phyloP scores from a whole-genome alignment of 1,284 basidiomycete species.

The Porodaedalea pini region DNA sequence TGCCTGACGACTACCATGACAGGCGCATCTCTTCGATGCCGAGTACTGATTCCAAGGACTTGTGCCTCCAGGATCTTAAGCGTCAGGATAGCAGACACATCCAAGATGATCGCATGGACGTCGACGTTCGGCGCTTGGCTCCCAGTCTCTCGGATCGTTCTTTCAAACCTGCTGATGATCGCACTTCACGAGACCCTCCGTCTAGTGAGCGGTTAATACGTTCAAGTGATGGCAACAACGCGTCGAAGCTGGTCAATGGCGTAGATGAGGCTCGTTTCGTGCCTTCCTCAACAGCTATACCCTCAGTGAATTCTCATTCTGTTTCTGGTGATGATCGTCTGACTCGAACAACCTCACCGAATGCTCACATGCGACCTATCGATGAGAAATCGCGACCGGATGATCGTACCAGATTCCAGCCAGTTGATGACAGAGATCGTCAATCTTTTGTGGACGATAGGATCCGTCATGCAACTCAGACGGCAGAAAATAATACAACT shows the following conservation, averaged over 20 bases:
- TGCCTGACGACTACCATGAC: neutral
- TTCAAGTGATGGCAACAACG: neutral
- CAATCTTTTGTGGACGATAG: neutral
- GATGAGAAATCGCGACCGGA: conserved; percentile 6
- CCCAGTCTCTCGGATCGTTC: conserved; percentile 5
- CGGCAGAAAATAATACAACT: neutral
- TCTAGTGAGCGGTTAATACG: neutral
- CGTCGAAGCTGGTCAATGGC: neutral
- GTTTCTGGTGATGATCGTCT: neutral
- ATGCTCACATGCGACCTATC: conserved; percentile 3
- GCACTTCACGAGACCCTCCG: neutral
- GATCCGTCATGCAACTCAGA: neutral
- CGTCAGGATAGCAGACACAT: conserved; percentile 7
- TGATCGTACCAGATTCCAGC: neutral
- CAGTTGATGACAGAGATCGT: neutral
- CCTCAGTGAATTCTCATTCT: conserved; percentile 2
- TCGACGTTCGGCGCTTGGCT: neutral
- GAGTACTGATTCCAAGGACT: neutral
- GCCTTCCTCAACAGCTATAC: neutral
- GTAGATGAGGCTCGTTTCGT: neutral
- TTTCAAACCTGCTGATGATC: neutral
- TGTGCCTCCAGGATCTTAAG: neutral
- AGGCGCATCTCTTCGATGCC: neutral
- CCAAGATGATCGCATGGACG: conserved; percentile 2
- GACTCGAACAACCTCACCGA: neutral